These are phyloP conservation scores for Talaromyces sp. DNA, from an alignment of 2,329 filamentous ascomycete genomes.

Conservation along the genomic window DNA sequence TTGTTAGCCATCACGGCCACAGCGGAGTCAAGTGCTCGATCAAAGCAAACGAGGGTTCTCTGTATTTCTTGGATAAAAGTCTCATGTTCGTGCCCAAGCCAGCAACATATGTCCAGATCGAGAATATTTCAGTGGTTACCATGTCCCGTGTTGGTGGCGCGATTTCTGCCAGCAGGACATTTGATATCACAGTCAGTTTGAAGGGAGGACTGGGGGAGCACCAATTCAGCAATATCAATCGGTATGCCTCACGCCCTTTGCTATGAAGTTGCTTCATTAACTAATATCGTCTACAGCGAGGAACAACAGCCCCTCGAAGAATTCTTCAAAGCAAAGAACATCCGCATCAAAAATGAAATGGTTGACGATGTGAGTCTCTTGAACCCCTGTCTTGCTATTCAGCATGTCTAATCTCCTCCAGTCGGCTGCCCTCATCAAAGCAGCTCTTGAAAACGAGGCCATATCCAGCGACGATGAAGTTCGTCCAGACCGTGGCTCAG, in stretches of 20 bases:
- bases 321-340: slow-evolving; percentile 93
- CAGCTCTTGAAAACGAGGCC: slow-evolving; percentile 77
- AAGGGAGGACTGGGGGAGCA: slow-evolving; percentile 84
- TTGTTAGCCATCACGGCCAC: slow-evolving; percentile 83
- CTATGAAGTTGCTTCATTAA: slow-evolving; percentile 22
- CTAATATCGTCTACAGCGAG: slow-evolving; percentile 49
- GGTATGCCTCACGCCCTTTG: slow-evolving; percentile 43
- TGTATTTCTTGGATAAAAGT: slow-evolving; percentile 96
- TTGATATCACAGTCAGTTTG: slow-evolving; percentile 91
- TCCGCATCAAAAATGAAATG: slow-evolving; percentile 98
- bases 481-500: slow-evolving; percentile 75
- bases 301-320: slow-evolving; percentile 94
- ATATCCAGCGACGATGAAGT: slow-evolving; percentile 83
- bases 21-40: slow-evolving; percentile 99
- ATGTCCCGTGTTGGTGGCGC: slow-evolving; percentile 95
- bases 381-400: background rate
- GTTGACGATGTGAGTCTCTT: slow-evolving; percentile 74
- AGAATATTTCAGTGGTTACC: slow-evolving; percentile 84
- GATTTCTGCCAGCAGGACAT: slow-evolving; percentile 88
- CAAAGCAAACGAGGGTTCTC: slow-evolving; percentile 95
- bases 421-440: slow-evolving; percentile 64
- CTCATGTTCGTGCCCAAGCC: slow-evolving; percentile 99
- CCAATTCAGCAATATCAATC: slow-evolving; percentile 98
- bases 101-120: slow-evolving; percentile 93
- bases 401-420: slow-evolving; percentile 29